phyloP scores from a whole-genome alignment of 306 rosid species.

The Bauhinia variegata region DNA sequence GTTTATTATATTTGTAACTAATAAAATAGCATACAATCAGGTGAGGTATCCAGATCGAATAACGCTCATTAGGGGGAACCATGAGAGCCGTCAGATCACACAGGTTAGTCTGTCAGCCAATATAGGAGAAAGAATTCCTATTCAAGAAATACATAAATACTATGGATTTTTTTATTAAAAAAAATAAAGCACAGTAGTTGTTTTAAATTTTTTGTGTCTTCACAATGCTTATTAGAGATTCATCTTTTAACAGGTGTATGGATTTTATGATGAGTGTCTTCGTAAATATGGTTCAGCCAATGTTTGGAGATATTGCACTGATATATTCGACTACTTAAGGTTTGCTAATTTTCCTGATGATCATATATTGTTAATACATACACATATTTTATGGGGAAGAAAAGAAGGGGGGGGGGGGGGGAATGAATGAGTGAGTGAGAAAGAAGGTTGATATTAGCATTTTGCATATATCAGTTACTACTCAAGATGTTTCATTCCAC shows the following conservation, averaged over 20 bases:
- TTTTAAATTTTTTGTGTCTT: conserved; percentile 27
- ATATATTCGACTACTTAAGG: conserved; percentile 96
- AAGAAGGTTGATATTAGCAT: conserved; percentile 7
- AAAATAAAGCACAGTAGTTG: conserved; percentile 8
- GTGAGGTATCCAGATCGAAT: conserved; percentile 99
- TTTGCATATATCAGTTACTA: conserved; percentile 19
- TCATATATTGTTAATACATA: conserved; percentile 9
- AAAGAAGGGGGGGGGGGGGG: conserved; percentile 13
- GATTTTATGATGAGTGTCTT: conserved; percentile 98
- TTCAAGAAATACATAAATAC: neutral
- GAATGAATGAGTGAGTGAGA: neutral
- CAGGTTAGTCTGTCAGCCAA: conserved; percentile 64
- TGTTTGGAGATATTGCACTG: conserved; percentile 99
- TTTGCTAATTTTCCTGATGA: conserved; percentile 43
- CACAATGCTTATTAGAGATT: conserved; percentile 43
- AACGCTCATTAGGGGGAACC: conserved; percentile 98
- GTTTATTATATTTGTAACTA: conserved; percentile 26
- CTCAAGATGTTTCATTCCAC: neutral
- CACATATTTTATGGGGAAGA: neutral
- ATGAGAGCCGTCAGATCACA: conserved; percentile 98
- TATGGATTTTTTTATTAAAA: too few species aligned
- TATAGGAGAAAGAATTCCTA: conserved; percentile 16
- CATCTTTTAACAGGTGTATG: conserved; percentile 81
- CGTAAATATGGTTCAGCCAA: conserved; percentile 98
- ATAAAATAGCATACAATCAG: conserved; percentile 52